Percentiles rank a stretch among this genome's conserved stretches.
Conservation (phyloP, 345 rosid genomes). For the Euphorbia pulcherrima region DNA sequence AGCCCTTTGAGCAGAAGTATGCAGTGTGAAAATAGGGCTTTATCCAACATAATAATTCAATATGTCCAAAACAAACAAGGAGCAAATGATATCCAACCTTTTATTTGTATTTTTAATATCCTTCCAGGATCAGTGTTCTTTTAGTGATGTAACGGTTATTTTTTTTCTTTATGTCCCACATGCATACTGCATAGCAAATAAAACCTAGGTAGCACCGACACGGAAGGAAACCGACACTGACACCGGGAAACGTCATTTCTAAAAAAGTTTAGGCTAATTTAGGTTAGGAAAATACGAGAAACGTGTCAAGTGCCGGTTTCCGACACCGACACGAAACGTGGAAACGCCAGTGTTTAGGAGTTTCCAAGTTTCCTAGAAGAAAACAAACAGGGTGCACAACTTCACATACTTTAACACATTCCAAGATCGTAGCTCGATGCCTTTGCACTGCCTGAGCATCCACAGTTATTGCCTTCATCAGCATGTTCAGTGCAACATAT, state of each 20-base stretch:
- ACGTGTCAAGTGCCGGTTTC: too few relatives aligned
- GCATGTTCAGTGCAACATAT: conserved; percentile 95
- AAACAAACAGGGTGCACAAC: neutral
- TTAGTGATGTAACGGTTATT: neutral
- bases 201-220: too few relatives aligned
- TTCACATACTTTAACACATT: conserved; percentile 87
- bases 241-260: too few relatives aligned
- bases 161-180: neutral
- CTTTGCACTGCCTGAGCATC: conserved; percentile 97
- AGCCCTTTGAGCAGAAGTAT: neutral
- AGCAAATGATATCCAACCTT: neutral
- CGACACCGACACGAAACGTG: too few relatives aligned
- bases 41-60: neutral
- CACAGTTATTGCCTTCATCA: conserved; percentile 84
- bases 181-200: neutral
- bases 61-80: neutral
- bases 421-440: conserved; percentile 90
- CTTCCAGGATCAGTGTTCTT: neutral
- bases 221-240: too few relatives aligned
- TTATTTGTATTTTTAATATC: neutral
- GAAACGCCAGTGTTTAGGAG: too few relatives aligned
- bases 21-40: neutral
- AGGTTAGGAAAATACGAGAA: too few relatives aligned
- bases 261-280: too few relatives aligned
- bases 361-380: too few relatives aligned